Base-by-base conservation (phyloP, 1,139 yeast species). In the Hyphopichia khmerensis region DNA sequence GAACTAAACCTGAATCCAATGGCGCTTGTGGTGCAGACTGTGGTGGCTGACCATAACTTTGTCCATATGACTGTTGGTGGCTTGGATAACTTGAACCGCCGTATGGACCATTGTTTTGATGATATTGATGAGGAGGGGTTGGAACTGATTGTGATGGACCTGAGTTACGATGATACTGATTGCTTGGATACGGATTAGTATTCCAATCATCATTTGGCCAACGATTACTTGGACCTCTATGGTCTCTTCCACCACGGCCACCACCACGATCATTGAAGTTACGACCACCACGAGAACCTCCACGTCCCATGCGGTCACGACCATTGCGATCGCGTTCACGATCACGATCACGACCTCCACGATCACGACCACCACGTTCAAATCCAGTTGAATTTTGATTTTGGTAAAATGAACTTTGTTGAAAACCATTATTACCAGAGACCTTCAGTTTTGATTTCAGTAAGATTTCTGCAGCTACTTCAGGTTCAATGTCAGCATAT, bases 401-500 rank as follows among this genome's bases (percentile, higher is more conserved):
- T 4, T 7, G 10, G 4, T 7, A 11, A 11, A 11, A 26, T 7
- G 29, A 7, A 8, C 29, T 13, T 26, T 7, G 29, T 26, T 26
- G 17, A 21, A 19, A 26, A 24, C 33, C 10, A 27, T 40, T 41
- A 40, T 45, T 33, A 43, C 19, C 36, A 27, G 36, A 19, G 38
- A 42, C n/a, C 42, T 43, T 35, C 40, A 43, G 36, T 46, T 67
- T 68, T 1, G 70, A 67, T 41, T 62, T 66, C 2, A 48, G 44
- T 19, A 72, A 40, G 31, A 73, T 59, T 46, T 82, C 81, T 9
- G 83, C 75, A 0, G 91, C 93, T 30, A 79, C 83, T 34, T 79
- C 79, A 4, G 82, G 69, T 7, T 83, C 82, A 17, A 88, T 73
- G 43, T 79, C 78, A 4, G 86, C 76, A 56, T 89, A 90, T 56